Base-by-base conservation (phyloP, 2,329 filamentous ascomycete genomes). In the Didymella exigua region DNA sequence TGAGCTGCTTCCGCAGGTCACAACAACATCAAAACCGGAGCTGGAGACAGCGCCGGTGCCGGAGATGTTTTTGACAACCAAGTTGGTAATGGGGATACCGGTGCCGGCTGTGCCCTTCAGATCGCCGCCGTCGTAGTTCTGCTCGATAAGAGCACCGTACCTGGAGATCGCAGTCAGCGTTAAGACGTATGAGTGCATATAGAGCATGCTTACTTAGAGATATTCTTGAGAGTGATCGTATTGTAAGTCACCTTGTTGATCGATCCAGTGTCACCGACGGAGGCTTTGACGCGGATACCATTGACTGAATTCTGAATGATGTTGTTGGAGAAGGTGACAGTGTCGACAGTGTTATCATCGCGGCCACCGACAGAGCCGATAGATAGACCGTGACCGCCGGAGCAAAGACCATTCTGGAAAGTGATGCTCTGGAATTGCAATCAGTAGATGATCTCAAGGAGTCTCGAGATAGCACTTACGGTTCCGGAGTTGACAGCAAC, bases 321-420 rank as follows among this genome's bases (percentile, higher is more conserved):
- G 7, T 76, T 80, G 58, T 78, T 75, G 30, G 76, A 69, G 62
- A 87, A 82, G n/a, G 74, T 77, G 6, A 87, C 78, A 36, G 76
- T 80, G 11, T 77, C 66, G 40, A 87, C 84, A 6, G 65, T 73
- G 72, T 86, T 86, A 69, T 84, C 73, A 47, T 62, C 62, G 29
- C 82, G 81, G 10, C 81, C 81, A 33, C 83, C 83, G 19, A 86
- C 81, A 5, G 81, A 83, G 27, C 83, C 83, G 61, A 87, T 84
- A 44, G 81, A 82, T 7, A 87, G 72, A 46, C 83, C 84, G 65
- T 84, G 82, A n/a, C 81, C 81, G 19, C 81, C 80, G 3, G 76
- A 76, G 69, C 81, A 83, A 19, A 76, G 72, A n/a, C 77, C 76
- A 34, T 76, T 75, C 23, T 60, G 50, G 62, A 75, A 74, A 45